These are phyloP conservation scores for Batkoa obscura DNA, from an alignment of 371 early-diverging fungal species.

Conservation along the genomic window DNA sequence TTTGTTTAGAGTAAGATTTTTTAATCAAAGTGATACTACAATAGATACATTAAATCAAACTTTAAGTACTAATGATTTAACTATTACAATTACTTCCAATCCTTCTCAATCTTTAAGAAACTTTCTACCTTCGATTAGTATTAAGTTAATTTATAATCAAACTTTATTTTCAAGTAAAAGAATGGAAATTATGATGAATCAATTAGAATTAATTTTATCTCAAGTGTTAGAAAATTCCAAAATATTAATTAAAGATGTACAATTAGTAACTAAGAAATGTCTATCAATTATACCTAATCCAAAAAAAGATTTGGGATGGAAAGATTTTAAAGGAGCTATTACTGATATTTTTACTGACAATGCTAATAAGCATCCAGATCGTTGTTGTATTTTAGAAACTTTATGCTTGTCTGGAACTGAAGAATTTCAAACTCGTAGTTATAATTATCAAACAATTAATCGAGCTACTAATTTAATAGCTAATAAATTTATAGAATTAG, in stretches of 20 bases:
- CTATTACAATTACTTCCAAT: conserved; percentile 63
- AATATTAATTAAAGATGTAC: conserved; percentile 41
- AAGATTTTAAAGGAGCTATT: conserved; percentile 79
- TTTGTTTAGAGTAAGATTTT: conserved; percentile 86
- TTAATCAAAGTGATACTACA: conserved; percentile 84
- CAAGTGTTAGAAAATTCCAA: conserved; percentile 25
- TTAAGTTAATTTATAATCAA: conserved; percentile 80
- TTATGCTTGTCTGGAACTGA: conserved; percentile 14
- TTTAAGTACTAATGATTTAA: conserved; percentile 64
- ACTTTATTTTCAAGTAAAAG: conserved; percentile 68
- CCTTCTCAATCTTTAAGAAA: conserved; percentile 56
- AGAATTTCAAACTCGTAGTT: conserved; percentile 21
- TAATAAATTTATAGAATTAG: conserved; percentile 52
- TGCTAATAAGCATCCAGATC: conserved; percentile 55
- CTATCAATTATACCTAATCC: conserved; percentile 61
- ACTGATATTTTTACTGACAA: conserved; percentile 73
- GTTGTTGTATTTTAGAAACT: conserved; percentile 65
- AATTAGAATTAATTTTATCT: conserved; percentile 49
- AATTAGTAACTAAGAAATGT: conserved; percentile 38
- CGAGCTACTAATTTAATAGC: conserved; percentile 70
- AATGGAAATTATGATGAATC: conserved; percentile 69
- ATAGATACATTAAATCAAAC: conserved; percentile 48
- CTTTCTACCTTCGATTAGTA: conserved; percentile 62
- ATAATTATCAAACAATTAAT: conserved; percentile 61
- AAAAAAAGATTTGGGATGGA: conserved; percentile 57